Evolutionary conservation across 257 asterid species (phyloP).

Genomic region (Dorcoceras hygrometricum): DNA sequence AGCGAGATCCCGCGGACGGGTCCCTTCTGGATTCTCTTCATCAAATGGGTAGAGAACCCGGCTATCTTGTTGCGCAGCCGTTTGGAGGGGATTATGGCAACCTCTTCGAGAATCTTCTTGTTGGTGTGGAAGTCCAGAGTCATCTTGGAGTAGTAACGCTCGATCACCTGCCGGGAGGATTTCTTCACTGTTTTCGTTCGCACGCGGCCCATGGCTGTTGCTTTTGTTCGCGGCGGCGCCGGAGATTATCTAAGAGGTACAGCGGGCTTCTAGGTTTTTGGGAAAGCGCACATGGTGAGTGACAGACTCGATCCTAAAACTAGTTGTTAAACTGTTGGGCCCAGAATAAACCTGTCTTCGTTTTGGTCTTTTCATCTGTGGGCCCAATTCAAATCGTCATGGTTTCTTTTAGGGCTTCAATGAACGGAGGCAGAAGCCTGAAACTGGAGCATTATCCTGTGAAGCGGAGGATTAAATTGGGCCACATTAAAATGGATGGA

Average conservation of each 20-base stretch:
- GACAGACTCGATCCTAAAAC: no score
- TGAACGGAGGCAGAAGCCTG: no score
- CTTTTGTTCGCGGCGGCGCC: background rate
- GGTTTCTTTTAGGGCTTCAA: no score
- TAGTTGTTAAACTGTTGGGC: background rate
- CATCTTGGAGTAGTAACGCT: constrained; percentile 27
- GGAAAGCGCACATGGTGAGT: no score
- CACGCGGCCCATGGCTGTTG: constrained; percentile 22
- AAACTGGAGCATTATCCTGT: no score
- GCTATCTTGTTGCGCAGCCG: constrained; percentile 27
- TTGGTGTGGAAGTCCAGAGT: constrained; percentile 25
- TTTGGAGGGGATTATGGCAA: constrained; percentile 27
- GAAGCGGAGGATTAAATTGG: no score
- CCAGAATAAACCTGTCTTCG: background rate
- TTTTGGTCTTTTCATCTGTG: background rate
- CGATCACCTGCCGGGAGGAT: constrained; percentile 25
- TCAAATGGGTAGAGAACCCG: constrained; percentile 27
- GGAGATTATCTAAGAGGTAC: no score
- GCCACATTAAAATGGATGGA: no score
- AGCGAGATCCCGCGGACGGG: constrained; percentile 25
- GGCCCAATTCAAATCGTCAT: background rate
- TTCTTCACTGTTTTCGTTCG: constrained; percentile 28
- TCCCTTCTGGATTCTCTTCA: constrained; percentile 27
- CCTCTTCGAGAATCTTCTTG: constrained; percentile 25
- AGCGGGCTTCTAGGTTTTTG: background rate